phyloP scores from a whole-genome alignment of 2,329 filamentous ascomycete species.

The Aspergillus sergii region DNA sequence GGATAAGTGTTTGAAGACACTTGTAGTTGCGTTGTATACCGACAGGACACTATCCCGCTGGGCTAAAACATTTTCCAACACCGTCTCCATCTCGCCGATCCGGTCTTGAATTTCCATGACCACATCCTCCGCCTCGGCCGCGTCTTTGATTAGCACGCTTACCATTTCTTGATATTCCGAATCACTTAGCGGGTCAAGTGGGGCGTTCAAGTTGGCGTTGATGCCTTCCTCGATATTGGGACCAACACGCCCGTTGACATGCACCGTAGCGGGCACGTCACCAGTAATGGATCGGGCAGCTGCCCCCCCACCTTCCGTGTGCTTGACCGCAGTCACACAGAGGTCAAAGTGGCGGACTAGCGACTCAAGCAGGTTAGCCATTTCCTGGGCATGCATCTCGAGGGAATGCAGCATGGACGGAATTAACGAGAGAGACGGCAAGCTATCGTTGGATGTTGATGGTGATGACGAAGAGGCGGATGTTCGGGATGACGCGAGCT shows the following conservation, averaged over 20 bases:
- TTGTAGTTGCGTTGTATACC: conserved; percentile 60
- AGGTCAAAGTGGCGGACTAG: conserved; percentile 89
- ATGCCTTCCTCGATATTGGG: conserved; percentile 36
- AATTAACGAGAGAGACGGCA: conserved; percentile 46
- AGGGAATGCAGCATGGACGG: conserved; percentile 63
- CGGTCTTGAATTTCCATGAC: conserved; percentile 71
- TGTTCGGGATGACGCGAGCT: conserved; percentile 40
- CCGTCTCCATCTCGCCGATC: conserved; percentile 74
- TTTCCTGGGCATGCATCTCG: conserved; percentile 74
- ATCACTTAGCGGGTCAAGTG: conserved; percentile 70
- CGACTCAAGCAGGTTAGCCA: conserved; percentile 78
- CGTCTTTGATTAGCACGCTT: conserved; percentile 65
- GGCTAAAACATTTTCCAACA: conserved; percentile 64
- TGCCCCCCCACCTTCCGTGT: conserved; percentile 79
- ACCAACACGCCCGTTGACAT: conserved; percentile 39
- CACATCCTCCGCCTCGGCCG: conserved; percentile 64
- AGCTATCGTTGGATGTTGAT: conserved; percentile 34
- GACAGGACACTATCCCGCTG: conserved; percentile 62
- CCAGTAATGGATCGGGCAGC: conserved; percentile 68
- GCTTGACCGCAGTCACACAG: conserved; percentile 86
- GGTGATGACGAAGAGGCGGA: conserved; percentile 39
- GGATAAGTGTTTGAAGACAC: conserved; percentile 68
- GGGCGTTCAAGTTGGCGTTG: conserved; percentile 43
- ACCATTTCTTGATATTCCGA: conserved; percentile 83
- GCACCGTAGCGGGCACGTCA: conserved; percentile 58